Evolutionary conservation across 495 filamentous ascomycete genomes (phyloP), one percentile per base, ranked within the genome.

Genomic region (Melanomma pulvis-pyrius): DNA sequence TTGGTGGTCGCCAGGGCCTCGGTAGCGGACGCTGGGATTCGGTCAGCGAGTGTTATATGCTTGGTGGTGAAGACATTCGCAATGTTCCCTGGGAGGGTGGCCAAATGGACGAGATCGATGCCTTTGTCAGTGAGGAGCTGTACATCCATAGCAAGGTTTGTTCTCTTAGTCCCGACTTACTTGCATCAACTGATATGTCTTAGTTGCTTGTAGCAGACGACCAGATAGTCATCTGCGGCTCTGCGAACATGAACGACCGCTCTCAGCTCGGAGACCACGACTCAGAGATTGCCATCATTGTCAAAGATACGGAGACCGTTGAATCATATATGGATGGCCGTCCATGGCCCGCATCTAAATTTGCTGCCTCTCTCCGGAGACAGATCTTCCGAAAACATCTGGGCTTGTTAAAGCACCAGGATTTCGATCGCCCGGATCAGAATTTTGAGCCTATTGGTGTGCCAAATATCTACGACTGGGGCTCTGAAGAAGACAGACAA

Each of bases 241-340:
- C 90, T 0, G 93, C 93, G 34, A 98, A 98, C 76, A 77, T 98
- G 46, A 98, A 98, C 78, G 93, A 98, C 77, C 90, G 93, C 66
- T 93, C 90, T 22, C 93, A 98, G 76, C 83, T 96, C 17, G 93
- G 93, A 39, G 74, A 78, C 61, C 91, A 94, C 77, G 92, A 96
- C 77, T 90, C 87, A 5, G 90, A 93, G 65, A 91, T 93, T 65
- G 90, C 90, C n/a, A 81, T 92, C 56, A 76, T 92, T 44, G 87
- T 96, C 68, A 87, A 92, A 72, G 93, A 96, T 76, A 86, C 83
- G 1, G 87, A 86, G 1, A 82, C 86, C 0, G 74, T 97, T 4
- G 81, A 85, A 13, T 88, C 86, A 7, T 76, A 60, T 61, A 96
- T 97, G 92, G 82, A 86, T 71, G 89, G 90, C 5, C 76, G 80